Percentiles rank a stretch among this genome's conserved stretches.
phyloP scores from a whole-genome alignment of 345 rosid genomes.

The Brassica cretica region DNA sequence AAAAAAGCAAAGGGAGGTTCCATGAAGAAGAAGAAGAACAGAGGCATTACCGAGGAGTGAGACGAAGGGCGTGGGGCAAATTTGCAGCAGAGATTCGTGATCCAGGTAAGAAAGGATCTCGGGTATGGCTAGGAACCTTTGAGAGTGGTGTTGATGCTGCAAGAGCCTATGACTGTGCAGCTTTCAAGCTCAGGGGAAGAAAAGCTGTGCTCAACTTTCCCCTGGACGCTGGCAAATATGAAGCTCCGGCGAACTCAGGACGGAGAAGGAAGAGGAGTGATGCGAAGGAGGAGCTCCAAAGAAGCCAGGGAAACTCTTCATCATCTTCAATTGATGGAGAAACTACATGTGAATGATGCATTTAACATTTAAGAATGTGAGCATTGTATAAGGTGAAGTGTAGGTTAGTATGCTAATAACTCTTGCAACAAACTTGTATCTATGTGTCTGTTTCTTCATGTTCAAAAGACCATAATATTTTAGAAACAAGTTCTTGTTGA shows the following conservation, averaged over 20 bases:
- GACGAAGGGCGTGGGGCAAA: conserved; percentile 94
- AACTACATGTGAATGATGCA: conserved; percentile 18
- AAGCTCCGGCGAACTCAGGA: conserved; percentile 51
- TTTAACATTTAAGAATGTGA: background rate
- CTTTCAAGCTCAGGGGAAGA: conserved; percentile 81
- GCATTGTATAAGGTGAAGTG: conserved; percentile 2
- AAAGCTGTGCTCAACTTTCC: conserved; percentile 90
- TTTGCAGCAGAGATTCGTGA: conserved; percentile 95
- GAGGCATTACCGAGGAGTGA: conserved; percentile 79
- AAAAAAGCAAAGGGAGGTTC: background rate
- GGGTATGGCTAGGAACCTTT: conserved; percentile 90
- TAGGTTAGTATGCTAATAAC: conserved; percentile 26
- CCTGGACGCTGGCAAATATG: conserved; percentile 61
- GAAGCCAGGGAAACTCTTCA: conserved; percentile 31
- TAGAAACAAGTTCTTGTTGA: conserved; percentile 19
- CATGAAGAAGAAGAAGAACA: conserved; percentile 30
- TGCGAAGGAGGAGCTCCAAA: conserved; percentile 19
- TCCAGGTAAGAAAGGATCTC: conserved; percentile 67
- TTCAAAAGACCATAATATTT: conserved; percentile 11
- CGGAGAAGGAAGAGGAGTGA: conserved; percentile 55
- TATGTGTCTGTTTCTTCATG: conserved; percentile 26
- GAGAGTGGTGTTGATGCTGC: conserved; percentile 77
- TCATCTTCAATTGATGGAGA: conserved; percentile 25
- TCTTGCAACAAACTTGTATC: conserved; percentile 21
- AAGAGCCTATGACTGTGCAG: conserved; percentile 84